phyloP scores from a whole-genome alignment of 2,329 filamentous ascomycete species.

The Cyphellophora europaea region DNA sequence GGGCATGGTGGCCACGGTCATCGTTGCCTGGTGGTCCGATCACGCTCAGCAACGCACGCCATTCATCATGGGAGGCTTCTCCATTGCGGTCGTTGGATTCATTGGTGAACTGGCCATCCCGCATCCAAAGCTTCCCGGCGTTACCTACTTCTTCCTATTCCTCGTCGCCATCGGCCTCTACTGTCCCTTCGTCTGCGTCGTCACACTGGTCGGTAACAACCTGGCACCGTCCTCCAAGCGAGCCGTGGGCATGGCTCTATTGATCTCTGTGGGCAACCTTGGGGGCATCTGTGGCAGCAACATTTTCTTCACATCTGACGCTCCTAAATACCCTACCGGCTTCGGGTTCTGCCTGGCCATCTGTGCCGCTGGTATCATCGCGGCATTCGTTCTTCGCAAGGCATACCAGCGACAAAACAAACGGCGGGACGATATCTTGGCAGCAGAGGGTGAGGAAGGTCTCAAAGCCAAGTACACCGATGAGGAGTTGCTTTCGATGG shows the following conservation, averaged over 20 bases:
- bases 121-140: conserved; percentile 50
- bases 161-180: conserved; percentile 72
- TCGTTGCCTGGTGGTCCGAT: conserved; percentile 67
- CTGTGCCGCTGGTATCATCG: conserved; percentile 8
- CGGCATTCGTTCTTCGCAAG: conserved; percentile 10
- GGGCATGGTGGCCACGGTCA: conserved; percentile 59
- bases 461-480: conserved; percentile 26
- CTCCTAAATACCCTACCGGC: conserved; percentile 42
- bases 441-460: conserved; percentile 13
- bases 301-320: conserved; percentile 56
- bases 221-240: neutral
- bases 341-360: conserved; percentile 40
- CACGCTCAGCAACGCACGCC: conserved; percentile 65
- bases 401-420: conserved; percentile 23
- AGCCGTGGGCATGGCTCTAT: neutral
- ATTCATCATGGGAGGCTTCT: conserved; percentile 62
- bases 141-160: conserved; percentile 75
- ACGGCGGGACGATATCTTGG: conserved; percentile 13
- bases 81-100: conserved; percentile 64
- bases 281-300: conserved; percentile 62
- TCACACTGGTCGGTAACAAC: conserved; percentile 78
- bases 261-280: conserved; percentile 41
- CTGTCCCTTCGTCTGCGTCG: conserved; percentile 78
- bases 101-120: conserved; percentile 55
- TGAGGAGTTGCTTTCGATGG: conserved; percentile 21